These are phyloP conservation scores for Desmodesmus armatus DNA, from an alignment of 139 green algal genomes.

Conservation along the genomic window DNA sequence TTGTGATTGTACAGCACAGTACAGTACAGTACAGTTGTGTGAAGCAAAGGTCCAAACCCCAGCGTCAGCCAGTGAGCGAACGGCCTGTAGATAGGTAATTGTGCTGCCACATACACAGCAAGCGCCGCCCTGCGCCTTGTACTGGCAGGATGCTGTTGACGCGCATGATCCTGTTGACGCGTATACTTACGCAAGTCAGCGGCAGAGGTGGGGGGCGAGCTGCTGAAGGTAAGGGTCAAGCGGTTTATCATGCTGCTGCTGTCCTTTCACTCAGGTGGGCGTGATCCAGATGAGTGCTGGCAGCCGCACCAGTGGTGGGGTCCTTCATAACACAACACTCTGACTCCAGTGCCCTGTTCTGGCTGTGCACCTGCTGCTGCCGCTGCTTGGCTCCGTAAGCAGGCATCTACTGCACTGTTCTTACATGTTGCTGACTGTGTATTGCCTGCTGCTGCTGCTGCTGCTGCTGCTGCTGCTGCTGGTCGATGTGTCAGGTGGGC, in stretches of 20 bases:
- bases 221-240: not conserved
- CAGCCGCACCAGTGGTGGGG: conserved; percentile 67
- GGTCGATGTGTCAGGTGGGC: conserved; percentile 1
- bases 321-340: conserved; percentile 49
- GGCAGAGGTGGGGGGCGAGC: no score
- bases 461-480: not conserved
- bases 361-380: not conserved
- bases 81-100: no score
- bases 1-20: no score
- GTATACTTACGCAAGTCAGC: no score
- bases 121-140: no score
- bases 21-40: no score
- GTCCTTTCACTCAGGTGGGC: not conserved
- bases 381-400: not conserved
- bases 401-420: conserved; percentile 14
- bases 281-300: conserved; percentile 39
- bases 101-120: no score
- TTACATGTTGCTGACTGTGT: conserved; percentile 61
- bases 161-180: no score
- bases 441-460: not conserved
- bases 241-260: not conserved
- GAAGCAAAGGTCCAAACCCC: no score
- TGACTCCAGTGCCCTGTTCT: no score
- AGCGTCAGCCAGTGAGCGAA: no score
- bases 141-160: no score